These are phyloP conservation scores for Tulasnella sp. DNA, from an alignment of 768 basidiomycete species.

Conservation along the genomic window DNA sequence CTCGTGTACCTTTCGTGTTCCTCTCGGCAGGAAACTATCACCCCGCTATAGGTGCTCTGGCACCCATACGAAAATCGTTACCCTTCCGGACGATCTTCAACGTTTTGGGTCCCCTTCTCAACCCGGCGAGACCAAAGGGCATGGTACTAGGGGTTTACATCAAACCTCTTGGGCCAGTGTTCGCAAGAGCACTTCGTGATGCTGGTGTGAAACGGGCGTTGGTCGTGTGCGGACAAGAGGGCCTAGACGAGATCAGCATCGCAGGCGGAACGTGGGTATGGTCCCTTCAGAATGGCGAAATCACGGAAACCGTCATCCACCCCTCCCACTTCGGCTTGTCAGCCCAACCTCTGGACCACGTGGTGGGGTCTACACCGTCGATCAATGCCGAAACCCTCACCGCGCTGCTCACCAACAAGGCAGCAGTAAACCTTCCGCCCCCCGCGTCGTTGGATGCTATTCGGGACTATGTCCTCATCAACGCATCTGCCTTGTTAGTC, in stretches of 20 bases:
- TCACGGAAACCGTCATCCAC: conserved; percentile 49
- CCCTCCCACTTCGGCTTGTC: conserved; percentile 64
- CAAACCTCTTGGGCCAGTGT: conserved; percentile 64
- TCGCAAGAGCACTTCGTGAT: conserved; percentile 41
- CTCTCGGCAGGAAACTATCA: conserved; percentile 92
- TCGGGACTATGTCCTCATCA: conserved; percentile 78
- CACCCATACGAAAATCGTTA: conserved; percentile 71
- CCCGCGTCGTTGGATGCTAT: conserved; percentile 41
- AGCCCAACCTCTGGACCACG: conserved; percentile 53
- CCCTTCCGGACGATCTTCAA: conserved; percentile 98
- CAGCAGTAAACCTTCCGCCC: conserved; percentile 19
- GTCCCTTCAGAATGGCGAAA: conserved; percentile 42
- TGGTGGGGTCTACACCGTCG: conserved; percentile 57
- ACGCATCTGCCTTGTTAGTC: conserved; percentile 77
- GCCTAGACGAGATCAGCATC: conserved; percentile 89
- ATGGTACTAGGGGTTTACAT: conserved; percentile 90
- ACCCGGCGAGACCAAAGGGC: conserved; percentile 71
- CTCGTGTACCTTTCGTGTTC: conserved; percentile 73
- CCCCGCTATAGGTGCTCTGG: conserved; percentile 67
- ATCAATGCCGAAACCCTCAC: conserved; percentile 73
- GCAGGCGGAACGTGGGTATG: conserved; percentile 79
- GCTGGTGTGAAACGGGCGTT: conserved; percentile 71
- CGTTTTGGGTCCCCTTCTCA: conserved; percentile 84
- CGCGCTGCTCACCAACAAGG: conserved; percentile 45
- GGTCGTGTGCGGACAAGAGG: conserved; percentile 88